These are phyloP conservation scores for Trichoderma brevicompactum DNA, from an alignment of 2,329 filamentous ascomycete species.

Conservation along the genomic window DNA sequence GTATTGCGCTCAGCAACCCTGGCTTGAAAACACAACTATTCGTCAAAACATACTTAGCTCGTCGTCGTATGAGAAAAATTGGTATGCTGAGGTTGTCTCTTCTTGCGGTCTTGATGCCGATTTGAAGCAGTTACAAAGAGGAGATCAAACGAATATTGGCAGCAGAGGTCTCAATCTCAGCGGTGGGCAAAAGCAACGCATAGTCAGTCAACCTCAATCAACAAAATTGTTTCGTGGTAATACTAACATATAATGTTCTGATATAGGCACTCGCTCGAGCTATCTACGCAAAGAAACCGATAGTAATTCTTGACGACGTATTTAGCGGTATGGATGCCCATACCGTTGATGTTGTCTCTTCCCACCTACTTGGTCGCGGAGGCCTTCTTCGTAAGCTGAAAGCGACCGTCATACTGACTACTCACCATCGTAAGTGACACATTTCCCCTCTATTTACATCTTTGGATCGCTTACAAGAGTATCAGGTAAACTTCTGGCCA, in stretches of 20 bases:
- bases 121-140: slow-evolving; percentile 38
- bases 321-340: slow-evolving; percentile 51
- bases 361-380: slow-evolving; percentile 45
- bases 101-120: slow-evolving; percentile 45
- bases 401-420: slow-evolving; percentile 50
- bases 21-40: slow-evolving; percentile 29
- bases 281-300: slow-evolving; percentile 46
- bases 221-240: too few species aligned
- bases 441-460: not conserved
- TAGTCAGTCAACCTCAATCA: slow-evolving; percentile 38
- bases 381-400: slow-evolving; percentile 48
- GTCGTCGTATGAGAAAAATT: slow-evolving; percentile 34
- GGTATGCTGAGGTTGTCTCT: slow-evolving; percentile 39
- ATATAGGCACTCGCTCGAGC: slow-evolving; percentile 51
- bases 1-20: slow-evolving; percentile 29
- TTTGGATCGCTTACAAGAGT: not conserved
- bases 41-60: slow-evolving; percentile 29
- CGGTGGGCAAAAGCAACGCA: slow-evolving; percentile 50
- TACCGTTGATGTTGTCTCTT: slow-evolving; percentile 50
- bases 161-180: slow-evolving; percentile 49
- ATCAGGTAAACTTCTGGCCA: slow-evolving; percentile 23
- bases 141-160: slow-evolving; percentile 46
- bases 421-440: slow-evolving; percentile 31
- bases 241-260: too few species aligned
- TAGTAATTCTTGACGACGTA: slow-evolving; percentile 53